Evolutionary conservation across 2,329 filamentous ascomycete species (phyloP).

Genomic region (Sporothrix inflata): DNA sequence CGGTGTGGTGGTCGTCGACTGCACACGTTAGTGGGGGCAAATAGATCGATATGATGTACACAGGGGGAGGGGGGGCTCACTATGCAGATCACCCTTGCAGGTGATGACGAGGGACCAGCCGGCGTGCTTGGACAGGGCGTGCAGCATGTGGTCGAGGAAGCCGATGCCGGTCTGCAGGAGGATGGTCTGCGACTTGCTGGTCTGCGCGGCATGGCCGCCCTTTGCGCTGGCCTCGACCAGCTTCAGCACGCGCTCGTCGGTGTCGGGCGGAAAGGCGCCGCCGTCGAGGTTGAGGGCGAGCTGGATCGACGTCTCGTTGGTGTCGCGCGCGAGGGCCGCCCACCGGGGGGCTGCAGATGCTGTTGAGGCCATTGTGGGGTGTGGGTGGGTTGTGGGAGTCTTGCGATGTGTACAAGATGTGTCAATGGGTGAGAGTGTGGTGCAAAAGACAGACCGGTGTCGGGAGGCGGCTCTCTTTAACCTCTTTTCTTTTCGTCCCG

Average conservation of each 20-base stretch:
- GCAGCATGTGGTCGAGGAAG: constrained; percentile 98
- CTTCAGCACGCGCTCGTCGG: constrained; percentile 56
- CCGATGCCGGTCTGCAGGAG: constrained; percentile 91
- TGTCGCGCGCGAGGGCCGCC: constrained; percentile 81
- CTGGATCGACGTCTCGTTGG: constrained; percentile 97
- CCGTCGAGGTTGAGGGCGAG: constrained; percentile 92
- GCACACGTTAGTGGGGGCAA: background rate
- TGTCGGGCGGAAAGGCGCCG: constrained; percentile 64
- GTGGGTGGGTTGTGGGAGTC: background rate
- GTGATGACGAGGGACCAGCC: constrained; percentile 87
- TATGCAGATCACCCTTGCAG: constrained; percentile 89
- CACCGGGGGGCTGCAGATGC: constrained; percentile 58
- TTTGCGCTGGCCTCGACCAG: constrained; percentile 50
- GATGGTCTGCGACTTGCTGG: constrained; percentile 82
- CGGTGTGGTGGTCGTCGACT: constrained; percentile 99
- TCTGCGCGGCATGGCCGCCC: constrained; percentile 77
- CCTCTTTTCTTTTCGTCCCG: background rate
- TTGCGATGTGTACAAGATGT: background rate
- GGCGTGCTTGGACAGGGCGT: constrained; percentile 92
- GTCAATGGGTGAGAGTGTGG: background rate
- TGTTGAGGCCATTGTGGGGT: constrained; percentile 36
- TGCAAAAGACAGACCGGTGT: background rate
- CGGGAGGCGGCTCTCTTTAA: background rate
- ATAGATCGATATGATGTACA: too few relatives aligned
- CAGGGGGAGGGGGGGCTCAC: constrained; percentile 46